Evolutionary conservation across 1,284 basidiomycete species (phyloP).

Genomic region (Microbotryum lychnidis-dioicae): DNA sequence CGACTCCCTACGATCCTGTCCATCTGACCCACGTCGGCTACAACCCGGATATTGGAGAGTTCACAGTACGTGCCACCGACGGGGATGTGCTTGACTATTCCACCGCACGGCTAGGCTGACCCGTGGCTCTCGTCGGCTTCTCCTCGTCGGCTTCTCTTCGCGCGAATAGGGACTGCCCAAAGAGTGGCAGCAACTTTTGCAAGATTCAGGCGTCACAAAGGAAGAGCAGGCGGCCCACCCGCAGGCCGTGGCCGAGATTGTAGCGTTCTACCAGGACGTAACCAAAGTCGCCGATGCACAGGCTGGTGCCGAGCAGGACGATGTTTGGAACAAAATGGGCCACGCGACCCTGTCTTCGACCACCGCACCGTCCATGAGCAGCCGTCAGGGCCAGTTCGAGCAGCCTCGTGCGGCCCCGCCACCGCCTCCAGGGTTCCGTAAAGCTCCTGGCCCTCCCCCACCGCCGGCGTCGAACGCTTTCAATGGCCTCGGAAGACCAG

Average conservation of each 20-base stretch:
- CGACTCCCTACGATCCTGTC: slow-evolving; percentile 95
- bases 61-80: slow-evolving; percentile 31
- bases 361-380: slow-evolving; percentile 4
- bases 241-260: slow-evolving; percentile 96
- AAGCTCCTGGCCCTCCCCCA: slow-evolving; percentile 29
- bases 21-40: slow-evolving; percentile 99
- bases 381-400: slow-evolving; percentile 17
- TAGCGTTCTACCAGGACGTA: slow-evolving; percentile 81
- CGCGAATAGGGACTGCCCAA: slow-evolving; percentile 66
- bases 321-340: slow-evolving; percentile 69
- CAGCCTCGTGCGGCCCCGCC: slow-evolving; percentile 30
- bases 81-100: not conserved
- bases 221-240: slow-evolving; percentile 96
- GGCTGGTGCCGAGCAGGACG: slow-evolving; percentile 42
- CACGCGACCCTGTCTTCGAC: not conserved
- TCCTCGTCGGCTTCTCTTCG: not conserved
- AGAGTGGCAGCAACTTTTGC: slow-evolving; percentile 96
- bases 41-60: slow-evolving; percentile 97
- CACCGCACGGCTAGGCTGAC: not conserved
- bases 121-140: not conserved
- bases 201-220: slow-evolving; percentile 91
- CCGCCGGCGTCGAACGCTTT: slow-evolving; percentile 9
- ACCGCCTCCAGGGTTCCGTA: slow-evolving; percentile 20
- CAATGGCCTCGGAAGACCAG: slow-evolving; percentile 1
- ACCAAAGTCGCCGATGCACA: slow-evolving; percentile 40